phyloP scores from a whole-genome alignment of 1,139 yeast genomes.

The Yarrowia galli region DNA sequence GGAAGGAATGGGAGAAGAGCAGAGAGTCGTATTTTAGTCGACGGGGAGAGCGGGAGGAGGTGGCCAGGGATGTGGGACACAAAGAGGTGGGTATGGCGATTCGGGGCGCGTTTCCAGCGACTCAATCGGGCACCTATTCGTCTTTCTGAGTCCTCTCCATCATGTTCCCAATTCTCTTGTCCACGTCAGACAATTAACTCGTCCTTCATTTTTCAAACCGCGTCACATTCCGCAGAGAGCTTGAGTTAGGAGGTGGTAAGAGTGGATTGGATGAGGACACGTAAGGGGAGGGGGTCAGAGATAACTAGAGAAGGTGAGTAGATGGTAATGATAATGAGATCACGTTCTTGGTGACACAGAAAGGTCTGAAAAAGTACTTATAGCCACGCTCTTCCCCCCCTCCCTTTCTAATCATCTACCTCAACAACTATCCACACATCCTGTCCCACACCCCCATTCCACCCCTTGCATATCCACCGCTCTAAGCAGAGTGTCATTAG shows the following conservation, averaged over 20 bases:
- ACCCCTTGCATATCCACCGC: constrained; percentile 20
- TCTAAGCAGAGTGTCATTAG: neutral
- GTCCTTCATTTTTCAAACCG: constrained; percentile 34
- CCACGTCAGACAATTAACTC: constrained; percentile 8
- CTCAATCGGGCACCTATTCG: neutral
- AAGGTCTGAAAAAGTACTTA: neutral
- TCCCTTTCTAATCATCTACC: no score
- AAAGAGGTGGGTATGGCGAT: neutral
- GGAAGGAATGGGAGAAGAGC: neutral
- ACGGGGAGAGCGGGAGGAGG: neutral
- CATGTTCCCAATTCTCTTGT: neutral
- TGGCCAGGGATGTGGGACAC: neutral
- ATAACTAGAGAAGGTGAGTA: no score
- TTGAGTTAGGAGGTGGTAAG: constrained; percentile 16
- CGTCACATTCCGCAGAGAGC: constrained; percentile 38
- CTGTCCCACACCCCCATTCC: constrained; percentile 8
- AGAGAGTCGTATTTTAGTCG: neutral
- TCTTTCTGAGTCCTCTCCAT: neutral
- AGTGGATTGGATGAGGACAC: neutral
- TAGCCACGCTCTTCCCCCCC: neutral
- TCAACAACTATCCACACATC: neutral
- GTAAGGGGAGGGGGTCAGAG: no score
- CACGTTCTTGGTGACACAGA: neutral
- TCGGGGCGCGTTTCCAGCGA: neutral
- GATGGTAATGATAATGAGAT: no score